Evolutionary conservation across 306 rosid genomes (phyloP), one percentile per base, ranked within the genome.

Genomic region (Amphicarpaea edgeworthii): DNA sequence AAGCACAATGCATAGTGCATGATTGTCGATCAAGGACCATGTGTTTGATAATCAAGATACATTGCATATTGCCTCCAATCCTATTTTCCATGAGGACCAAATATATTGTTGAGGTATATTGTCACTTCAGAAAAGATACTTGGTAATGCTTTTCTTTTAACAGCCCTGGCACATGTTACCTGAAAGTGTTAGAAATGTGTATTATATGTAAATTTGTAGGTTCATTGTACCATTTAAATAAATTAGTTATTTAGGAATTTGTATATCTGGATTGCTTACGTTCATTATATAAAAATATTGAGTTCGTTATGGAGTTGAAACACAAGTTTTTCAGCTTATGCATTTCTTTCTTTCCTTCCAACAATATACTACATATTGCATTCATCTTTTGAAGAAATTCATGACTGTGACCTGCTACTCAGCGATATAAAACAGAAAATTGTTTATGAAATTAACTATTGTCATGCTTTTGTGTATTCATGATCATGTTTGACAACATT

Each of bases 301-400:
- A 57, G 45, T 61, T 59, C 1, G 43, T 60, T 17, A 30, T 32
- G 24, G n/a, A 32, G 24, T 32, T 61, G 42, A 32, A 15, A 61
- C 45, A n/a, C 7, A 3, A 14, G 23, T 30, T 32, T 73, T 45
- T 17, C 15, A 17, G 60, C 70, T 6, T 30, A 47, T 75, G 28
- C 17, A 34, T 24, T 51, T 51, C 58, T 24, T 45, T 46, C 16
- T 17, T 57, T 23, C 42, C 50, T 47, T 47, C 49, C 12, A 61
- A 74, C 34, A 32, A 5, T 20, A 69, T 30, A 30, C 7, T 30
- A 30, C 63, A 19, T 11, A 30, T 72, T 66, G 55, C 37, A 55
- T 42, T 63, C 66, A 74, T 79, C 74, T 40, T 79, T 43, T 82
- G 66, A 21, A 68, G 49, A 66, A 55, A 57, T 61, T 68, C 65